A percentile compares a stretch with the other conserved stretches of the same genome.
Evolutionary conservation across 768 basidiomycete species (phyloP).

Genomic region (Cyclocybe cylindracea): DNA sequence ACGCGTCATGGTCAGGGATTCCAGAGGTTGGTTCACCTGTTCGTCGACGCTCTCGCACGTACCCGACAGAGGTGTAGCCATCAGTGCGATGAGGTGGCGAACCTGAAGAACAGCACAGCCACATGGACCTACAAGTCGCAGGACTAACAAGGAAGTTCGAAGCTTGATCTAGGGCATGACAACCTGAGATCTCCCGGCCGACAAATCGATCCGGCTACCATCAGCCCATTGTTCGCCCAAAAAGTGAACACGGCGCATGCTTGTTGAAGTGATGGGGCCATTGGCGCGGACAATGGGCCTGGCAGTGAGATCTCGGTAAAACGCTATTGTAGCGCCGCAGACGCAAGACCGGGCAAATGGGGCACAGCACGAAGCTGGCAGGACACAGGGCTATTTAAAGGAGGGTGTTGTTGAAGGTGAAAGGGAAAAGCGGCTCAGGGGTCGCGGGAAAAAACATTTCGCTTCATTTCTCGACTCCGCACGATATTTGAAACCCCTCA

Average conservation of each 20-base stretch:
- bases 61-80: too few species aligned
- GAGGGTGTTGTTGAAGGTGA: constrained; percentile 11
- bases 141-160: not conserved
- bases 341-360: not conserved
- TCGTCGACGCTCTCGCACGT: not conserved
- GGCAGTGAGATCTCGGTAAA: not conserved
- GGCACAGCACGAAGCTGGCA: not conserved
- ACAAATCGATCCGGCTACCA: not conserved
- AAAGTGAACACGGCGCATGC: constrained; percentile 12
- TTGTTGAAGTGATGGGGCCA: constrained; percentile 7
- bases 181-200: not conserved
- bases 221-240: constrained; percentile 31
- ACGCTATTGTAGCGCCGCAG: not conserved
- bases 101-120: constrained; percentile 34
- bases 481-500: constrained; percentile 33
- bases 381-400: constrained; percentile 3
- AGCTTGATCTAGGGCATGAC: not conserved
- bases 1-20: not conserved
- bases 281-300: constrained; percentile 5
- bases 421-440: constrained; percentile 19
- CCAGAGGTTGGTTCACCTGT: not conserved
- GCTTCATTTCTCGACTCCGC: constrained; percentile 33
- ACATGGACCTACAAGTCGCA: constrained; percentile 38
- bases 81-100: not conserved
- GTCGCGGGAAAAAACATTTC: constrained; percentile 35